These are phyloP conservation scores for Metschnikowia gelsemii DNA, from an alignment of 805 yeast genomes.

Conservation along the genomic window DNA sequence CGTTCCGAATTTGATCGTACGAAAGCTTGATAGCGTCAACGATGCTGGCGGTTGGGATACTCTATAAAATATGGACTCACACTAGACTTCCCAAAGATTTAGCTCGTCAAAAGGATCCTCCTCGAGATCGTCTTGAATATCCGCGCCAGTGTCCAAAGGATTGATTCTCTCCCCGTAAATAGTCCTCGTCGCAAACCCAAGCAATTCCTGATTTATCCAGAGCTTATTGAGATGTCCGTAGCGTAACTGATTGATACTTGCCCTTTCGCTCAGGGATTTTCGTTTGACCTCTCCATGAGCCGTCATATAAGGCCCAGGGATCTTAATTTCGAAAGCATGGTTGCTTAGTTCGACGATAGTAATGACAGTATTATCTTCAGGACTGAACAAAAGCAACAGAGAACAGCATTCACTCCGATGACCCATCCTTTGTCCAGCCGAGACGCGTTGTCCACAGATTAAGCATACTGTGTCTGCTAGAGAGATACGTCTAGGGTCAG, in stretches of 20 bases:
- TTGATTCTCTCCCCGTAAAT: slow-evolving; percentile 12
- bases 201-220: slow-evolving; percentile 62
- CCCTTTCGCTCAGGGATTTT: slow-evolving; percentile 55
- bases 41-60: slow-evolving; percentile 98
- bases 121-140: slow-evolving; percentile 9
- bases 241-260: slow-evolving; percentile 52
- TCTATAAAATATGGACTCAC: slow-evolving; percentile 38
- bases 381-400: slow-evolving; percentile 9
- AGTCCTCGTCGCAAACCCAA: slow-evolving; percentile 43
- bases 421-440: slow-evolving; percentile 1
- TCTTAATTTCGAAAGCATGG: slow-evolving; percentile 29
- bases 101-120: slow-evolving; percentile 14
- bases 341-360: slow-evolving; percentile 27
- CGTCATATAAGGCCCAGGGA: slow-evolving; percentile 71
- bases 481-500: slow-evolving; percentile 21
- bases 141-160: slow-evolving; percentile 9
- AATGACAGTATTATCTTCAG: slow-evolving; percentile 28
- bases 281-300: slow-evolving; percentile 72
- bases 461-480: slow-evolving; percentile 33
- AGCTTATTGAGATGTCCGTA: slow-evolving; percentile 54
- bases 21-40: slow-evolving; percentile 72
- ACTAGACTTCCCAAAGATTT: slow-evolving; percentile 7
- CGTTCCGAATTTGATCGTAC: slow-evolving; percentile 69
- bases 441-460: slow-evolving; percentile 29
- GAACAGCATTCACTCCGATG: slow-evolving; percentile 13